Base-by-base conservation (phyloP, 768 basidiomycete species). In the Xerocomellus amylosporus region DNA sequence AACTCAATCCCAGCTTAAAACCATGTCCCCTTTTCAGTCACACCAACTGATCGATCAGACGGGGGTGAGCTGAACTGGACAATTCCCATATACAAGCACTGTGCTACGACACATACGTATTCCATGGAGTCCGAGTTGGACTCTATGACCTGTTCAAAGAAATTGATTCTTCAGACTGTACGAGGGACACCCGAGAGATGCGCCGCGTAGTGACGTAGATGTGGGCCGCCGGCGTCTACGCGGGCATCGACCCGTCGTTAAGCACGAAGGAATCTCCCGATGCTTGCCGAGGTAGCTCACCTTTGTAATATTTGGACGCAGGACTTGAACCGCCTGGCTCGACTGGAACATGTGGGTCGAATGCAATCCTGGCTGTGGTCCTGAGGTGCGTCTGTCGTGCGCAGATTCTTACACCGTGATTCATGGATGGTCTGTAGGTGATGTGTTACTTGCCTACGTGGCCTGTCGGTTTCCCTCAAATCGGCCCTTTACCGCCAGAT, bases 331-430 rank as follows among this genome's bases (percentile, higher is more conserved):
- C 55, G 46, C 3, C 58, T 83, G 82, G 81, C 64, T 83, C 0
- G 81, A 78, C 55, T 84, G 82, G 81, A 73, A 66, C 38, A 62
- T 73, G 8, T 83, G 82, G 80, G 59, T 75, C 2, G 77, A 68
- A 39, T 83, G 82, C 48, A 64, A 62, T 3, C 80, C 81, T 26
- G 71, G 62, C 1, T 84, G 82, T 65, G 62, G 60, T 9, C 64
- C 67, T 33, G 75, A 81, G 69, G 81, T 81, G 46, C 3, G 74
- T 68, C n/a, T 24, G n/a, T 36, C 17, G 8, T 7, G 17, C 30
- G 12, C 5, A 10, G 12, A 26, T 17, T 5, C 13, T 19, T 10
- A n/a, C 15, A n/a, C 15, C 14, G 12, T 19, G 30, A 28, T 10
- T 53, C 1, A 50, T 20, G 39, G 13, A 17, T 24, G 8, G 15